phyloP scores from a whole-genome alignment of 129 eudicot species.

The Pittosporum tobira region DNA sequence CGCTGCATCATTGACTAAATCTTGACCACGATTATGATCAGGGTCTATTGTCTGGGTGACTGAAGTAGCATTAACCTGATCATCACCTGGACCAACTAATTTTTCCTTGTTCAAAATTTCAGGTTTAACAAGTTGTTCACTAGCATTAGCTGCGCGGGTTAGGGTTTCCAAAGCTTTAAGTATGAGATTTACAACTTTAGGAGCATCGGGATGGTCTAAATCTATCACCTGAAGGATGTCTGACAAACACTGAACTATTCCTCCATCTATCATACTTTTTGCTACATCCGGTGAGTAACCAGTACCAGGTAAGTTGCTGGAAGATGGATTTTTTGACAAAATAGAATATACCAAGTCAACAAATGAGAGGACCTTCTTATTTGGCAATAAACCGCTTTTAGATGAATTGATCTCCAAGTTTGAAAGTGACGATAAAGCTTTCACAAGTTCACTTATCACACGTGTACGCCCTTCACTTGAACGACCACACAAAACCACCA shows the following conservation, averaged over 20 bases:
- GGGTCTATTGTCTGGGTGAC: slow-evolving; percentile 36
- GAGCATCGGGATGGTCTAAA: slow-evolving; percentile 95
- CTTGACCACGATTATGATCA: slow-evolving; percentile 26
- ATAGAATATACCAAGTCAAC: slow-evolving; percentile 76
- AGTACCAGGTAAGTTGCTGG: slow-evolving; percentile 69
- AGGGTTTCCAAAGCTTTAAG: slow-evolving; percentile 83
- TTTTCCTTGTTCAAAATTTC: slow-evolving; percentile 56
- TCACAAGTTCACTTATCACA: slow-evolving; percentile 87
- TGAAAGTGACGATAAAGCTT: slow-evolving; percentile 63
- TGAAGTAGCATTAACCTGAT: slow-evolving; percentile 25
- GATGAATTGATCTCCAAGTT: slow-evolving; percentile 49
- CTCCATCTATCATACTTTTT: slow-evolving; percentile 95
- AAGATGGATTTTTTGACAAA: slow-evolving; percentile 76
- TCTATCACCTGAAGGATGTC: slow-evolving; percentile 80
- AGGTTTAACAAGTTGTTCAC: slow-evolving; percentile 87
- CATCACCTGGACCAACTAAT: slow-evolving; percentile 34
- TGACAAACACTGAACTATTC: slow-evolving; percentile 73
- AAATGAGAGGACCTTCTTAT: slow-evolving; percentile 68
- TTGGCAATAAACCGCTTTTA: slow-evolving; percentile 47
- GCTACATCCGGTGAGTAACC: slow-evolving; percentile 96
- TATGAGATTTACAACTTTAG: slow-evolving; percentile 76
- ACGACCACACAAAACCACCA: slow-evolving; percentile 92
- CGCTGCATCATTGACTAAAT: slow-evolving; percentile 24
- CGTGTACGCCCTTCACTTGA: slow-evolving; percentile 94
- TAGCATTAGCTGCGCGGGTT: slow-evolving; percentile 93